Evolutionary conservation across 75 land plant genomes (phyloP).

Genomic region (Pinus tabuliformis): DNA sequence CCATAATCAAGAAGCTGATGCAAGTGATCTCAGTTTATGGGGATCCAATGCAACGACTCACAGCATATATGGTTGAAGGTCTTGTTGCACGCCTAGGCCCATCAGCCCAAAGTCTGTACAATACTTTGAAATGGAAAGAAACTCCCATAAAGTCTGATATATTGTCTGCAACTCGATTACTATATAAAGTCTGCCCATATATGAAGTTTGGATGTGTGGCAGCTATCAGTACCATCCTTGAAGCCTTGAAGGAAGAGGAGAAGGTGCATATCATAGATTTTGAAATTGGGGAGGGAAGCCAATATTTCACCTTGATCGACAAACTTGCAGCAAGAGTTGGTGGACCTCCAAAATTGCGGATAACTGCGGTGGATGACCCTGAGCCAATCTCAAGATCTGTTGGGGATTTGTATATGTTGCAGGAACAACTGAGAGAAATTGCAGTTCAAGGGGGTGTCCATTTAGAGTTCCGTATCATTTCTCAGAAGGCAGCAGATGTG

Average conservation of each 20-base stretch:
- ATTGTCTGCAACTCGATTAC: constrained; percentile 36
- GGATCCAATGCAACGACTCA: constrained; percentile 56
- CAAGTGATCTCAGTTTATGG: constrained; percentile 38
- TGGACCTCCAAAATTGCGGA: constrained; percentile 24
- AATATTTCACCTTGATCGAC: constrained; percentile 49
- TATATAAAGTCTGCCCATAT: constrained; percentile 55
- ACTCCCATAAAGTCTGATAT: constrained; percentile 21
- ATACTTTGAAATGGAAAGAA: constrained; percentile 10
- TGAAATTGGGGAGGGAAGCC: constrained; percentile 55
- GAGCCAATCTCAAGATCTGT: constrained; percentile 6
- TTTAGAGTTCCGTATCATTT: constrained; percentile 28
- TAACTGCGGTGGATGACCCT: constrained; percentile 45
- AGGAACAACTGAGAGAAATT: constrained; percentile 24
- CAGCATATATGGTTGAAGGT: constrained; percentile 37
- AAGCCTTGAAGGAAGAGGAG: constrained; percentile 29
- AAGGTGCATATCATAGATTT: constrained; percentile 72
- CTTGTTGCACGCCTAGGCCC: constrained; percentile 40
- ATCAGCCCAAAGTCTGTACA: too few species aligned
- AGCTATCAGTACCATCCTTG: constrained; percentile 58
- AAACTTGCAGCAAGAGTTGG: constrained; percentile 31
- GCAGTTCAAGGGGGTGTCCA: constrained; percentile 28
- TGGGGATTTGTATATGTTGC: constrained; percentile 14
- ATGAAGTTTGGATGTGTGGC: constrained; percentile 67
- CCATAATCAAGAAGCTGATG: constrained; percentile 28
- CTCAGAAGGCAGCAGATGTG: constrained; percentile 22